Base-by-base conservation (phyloP, 768 basidiomycete species). In the Suillus weaverae region DNA sequence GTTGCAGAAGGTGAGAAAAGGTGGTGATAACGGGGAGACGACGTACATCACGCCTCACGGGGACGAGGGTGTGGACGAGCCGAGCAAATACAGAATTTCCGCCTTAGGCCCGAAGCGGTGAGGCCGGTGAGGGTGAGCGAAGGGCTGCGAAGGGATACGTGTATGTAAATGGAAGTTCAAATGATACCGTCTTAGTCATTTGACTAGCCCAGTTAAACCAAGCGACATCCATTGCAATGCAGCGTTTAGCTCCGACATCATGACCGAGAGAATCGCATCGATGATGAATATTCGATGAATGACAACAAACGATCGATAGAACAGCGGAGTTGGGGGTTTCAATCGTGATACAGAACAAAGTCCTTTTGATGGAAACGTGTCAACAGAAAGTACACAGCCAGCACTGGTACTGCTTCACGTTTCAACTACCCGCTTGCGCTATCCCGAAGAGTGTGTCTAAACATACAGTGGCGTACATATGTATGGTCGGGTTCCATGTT, bases 151-250 rank as follows among this genome's bases (percentile, higher is more conserved):
- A n/a, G n/a, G n/a, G n/a, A n/a, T n/a, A n/a, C n/a, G n/a, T n/a
- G n/a, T 73, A 77, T 76, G 74, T 76, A 77, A 75, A 64, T 69
- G 55, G 74, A 76, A 75, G 75, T 64, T 57, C 63, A 55, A 61
- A 63, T 62, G 60, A 62, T 62, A 62, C 72, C 62, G 55, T 68
- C 33, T 71, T 66, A 70, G 76, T 61, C 76, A 63, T 62, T 53
- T 51, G 67, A 63, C 56, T 70, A 66, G 33, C 76, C 56, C 36
- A 39, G 56, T 69, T 54, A 35, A 68, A 63, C 57, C 64, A 64
- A 65, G 62, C 71, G 63, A 63, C 62, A 63, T 62, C 43, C 48
- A 61, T 69, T 67, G 74, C 66, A 68, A 65, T 69, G 70, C 71
- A 69, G 65, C 68, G 68, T 60, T 41, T 67, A 64, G 67, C 54